Conservation (phyloP, 2,329 filamentous ascomycete species). For the Cytospora leucostoma region DNA sequence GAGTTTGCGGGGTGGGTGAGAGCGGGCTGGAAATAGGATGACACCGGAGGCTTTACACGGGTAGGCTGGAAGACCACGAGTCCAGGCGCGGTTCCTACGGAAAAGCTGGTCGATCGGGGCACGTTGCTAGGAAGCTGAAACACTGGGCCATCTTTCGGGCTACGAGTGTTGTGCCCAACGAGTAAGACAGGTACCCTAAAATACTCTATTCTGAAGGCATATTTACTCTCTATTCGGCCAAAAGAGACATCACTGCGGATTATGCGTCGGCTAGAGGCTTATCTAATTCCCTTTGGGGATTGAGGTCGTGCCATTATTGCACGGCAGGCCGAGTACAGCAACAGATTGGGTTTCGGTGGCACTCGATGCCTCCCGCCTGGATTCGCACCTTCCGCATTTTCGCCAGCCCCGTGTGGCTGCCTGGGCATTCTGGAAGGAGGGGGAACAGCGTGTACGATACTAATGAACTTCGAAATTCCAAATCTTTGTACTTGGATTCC, state of each 20-base stretch:
- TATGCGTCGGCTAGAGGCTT: background rate
- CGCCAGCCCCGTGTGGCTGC: background rate
- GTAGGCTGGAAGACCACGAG: background rate
- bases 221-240: background rate
- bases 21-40: slow-evolving; percentile 30
- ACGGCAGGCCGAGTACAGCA: background rate
- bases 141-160: background rate
- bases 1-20: slow-evolving; percentile 78
- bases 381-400: background rate
- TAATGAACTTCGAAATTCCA: background rate
- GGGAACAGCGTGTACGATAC: background rate
- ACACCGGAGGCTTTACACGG: background rate
- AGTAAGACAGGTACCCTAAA: background rate
- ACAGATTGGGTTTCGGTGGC: background rate
- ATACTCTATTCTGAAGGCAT: background rate
- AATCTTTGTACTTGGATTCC: background rate
- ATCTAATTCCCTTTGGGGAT: background rate
- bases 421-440: background rate
- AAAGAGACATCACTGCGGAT: background rate
- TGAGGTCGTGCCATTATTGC: background rate
- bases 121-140: background rate
- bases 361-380: background rate
- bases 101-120: background rate
- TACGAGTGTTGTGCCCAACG: background rate
- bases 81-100: background rate